phyloP scores from a whole-genome alignment of 257 asterid species.

The Knoxia roxburghii region DNA sequence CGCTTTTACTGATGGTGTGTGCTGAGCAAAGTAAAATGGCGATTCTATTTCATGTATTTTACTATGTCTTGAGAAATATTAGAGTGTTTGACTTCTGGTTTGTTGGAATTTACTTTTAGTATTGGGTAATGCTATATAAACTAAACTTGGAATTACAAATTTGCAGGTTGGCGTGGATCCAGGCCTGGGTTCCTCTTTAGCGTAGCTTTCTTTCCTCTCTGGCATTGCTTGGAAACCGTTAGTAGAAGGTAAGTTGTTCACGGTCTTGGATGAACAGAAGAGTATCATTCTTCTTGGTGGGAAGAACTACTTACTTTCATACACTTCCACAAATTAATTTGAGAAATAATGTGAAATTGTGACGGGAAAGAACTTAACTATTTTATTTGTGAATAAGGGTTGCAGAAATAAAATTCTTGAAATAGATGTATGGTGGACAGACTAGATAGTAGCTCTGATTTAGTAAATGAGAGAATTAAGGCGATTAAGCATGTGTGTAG shows the following conservation, averaged over 20 bases:
- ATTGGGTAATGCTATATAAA: background rate
- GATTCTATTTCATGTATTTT: background rate
- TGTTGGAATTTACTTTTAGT: background rate
- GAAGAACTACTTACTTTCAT: constrained; percentile 3
- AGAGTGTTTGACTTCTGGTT: background rate
- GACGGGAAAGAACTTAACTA: background rate
- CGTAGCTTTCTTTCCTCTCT: background rate
- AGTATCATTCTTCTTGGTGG: background rate
- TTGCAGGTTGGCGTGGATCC: background rate
- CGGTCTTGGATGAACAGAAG: background rate
- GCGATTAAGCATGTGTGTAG: too few relatives aligned
- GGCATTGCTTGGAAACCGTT: background rate
- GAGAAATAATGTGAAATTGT: background rate
- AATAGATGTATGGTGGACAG: too few relatives aligned
- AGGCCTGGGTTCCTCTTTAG: background rate
- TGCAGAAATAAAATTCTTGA: too few relatives aligned
- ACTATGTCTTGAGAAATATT: background rate
- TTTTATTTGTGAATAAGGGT: background rate
- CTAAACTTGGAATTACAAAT: background rate
- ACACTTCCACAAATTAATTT: too few relatives aligned
- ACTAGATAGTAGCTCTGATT: too few relatives aligned
- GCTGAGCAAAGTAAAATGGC: too few relatives aligned
- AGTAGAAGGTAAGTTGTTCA: background rate
- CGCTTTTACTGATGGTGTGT: too few relatives aligned
- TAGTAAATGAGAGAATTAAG: too few relatives aligned